Evolutionary conservation across 345 rosid genomes (phyloP).

Genomic region (Eucalyptus globulus): DNA sequence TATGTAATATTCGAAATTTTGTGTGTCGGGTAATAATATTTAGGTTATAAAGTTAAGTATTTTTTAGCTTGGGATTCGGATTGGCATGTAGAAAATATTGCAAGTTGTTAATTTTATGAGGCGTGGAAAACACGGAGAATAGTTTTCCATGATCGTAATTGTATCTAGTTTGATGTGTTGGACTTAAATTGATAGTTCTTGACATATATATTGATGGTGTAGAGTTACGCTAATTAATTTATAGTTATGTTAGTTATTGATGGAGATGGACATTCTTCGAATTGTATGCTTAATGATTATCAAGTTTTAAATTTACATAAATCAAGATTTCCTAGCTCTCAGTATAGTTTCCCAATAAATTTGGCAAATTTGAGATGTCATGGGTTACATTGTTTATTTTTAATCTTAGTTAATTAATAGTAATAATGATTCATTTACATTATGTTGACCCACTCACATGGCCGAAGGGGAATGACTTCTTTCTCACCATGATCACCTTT

Average conservation of each 20-base stretch:
- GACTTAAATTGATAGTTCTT: not conserved
- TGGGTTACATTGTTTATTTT: not conserved
- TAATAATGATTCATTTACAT: not conserved
- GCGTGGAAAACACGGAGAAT: fast-evolving
- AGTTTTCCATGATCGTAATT: not conserved
- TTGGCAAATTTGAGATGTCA: not conserved
- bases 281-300: not conserved
- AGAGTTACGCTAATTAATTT: not conserved
- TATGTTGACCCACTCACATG: not conserved
- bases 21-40: not conserved
- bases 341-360: not conserved
- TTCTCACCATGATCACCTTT: not conserved
- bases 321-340: not conserved
- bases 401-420: not conserved
- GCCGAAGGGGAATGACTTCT: not conserved
- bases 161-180: not conserved
- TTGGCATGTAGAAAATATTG: not conserved
- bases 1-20: not conserved
- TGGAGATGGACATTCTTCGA: not conserved
- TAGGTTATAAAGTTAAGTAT: not conserved
- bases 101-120: not conserved
- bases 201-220: not conserved
- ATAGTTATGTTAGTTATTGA: not conserved
- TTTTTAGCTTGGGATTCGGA: not conserved
- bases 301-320: not conserved